Conservation (phyloP, 169 alveolate genomes). For the Cryptosporidium meleagridis region DNA sequence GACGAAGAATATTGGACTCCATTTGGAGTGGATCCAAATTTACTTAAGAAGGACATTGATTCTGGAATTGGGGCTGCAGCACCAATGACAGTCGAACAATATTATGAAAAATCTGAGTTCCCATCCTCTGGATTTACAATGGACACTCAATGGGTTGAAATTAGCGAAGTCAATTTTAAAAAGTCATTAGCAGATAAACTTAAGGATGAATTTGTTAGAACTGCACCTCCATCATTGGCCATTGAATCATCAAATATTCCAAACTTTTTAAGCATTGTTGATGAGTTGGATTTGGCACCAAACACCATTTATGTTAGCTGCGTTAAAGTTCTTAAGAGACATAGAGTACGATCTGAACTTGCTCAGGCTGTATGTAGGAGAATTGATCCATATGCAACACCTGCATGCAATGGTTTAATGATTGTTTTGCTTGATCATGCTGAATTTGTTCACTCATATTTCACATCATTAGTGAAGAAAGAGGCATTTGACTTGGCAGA, state of each 20-base stretch:
- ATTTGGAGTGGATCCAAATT: conserved; percentile 30
- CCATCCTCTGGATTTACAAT: conserved; percentile 37
- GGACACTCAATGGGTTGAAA: conserved; percentile 29
- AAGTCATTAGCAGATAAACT: conserved; percentile 41
- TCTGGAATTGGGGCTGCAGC: background rate
- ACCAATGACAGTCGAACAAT: background rate
- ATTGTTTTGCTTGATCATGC: conserved; percentile 49
- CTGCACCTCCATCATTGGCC: conserved; percentile 62
- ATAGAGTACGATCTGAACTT: conserved; percentile 49
- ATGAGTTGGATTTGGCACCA: conserved; percentile 27
- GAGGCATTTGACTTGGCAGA: conserved; percentile 66
- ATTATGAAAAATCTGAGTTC: conserved; percentile 24
- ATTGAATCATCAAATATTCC: conserved; percentile 13
- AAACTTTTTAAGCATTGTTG: background rate
- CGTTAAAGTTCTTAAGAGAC: conserved; percentile 31
- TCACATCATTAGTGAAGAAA: conserved; percentile 35
- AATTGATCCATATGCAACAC: conserved; percentile 68
- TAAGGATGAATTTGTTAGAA: conserved; percentile 24
- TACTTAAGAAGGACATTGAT: background rate
- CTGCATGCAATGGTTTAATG: conserved; percentile 69
- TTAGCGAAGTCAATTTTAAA: background rate
- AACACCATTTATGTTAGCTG: conserved; percentile 50
- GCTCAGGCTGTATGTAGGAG: conserved; percentile 52
- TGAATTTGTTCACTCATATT: conserved; percentile 28
- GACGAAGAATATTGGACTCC: conserved; percentile 71